phyloP scores from a whole-genome alignment of 176 grass and related monocot genomes.

The Paspalum vaginatum region DNA sequence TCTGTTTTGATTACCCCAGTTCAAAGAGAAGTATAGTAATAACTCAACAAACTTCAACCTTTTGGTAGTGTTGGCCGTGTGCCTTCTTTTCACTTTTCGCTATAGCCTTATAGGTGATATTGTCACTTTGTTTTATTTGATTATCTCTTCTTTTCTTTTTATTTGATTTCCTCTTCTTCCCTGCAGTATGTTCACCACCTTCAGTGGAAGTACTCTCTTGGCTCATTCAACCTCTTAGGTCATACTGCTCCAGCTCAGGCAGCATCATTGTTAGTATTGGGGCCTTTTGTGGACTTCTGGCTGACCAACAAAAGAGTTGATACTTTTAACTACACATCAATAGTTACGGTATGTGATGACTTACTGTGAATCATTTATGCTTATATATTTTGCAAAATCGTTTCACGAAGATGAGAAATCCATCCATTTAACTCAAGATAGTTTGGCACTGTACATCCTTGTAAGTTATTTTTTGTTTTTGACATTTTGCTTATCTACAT shows the following conservation, averaged over 20 bases:
- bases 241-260: constrained; percentile 70
- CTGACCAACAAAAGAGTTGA: constrained; percentile 58
- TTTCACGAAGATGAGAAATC: background rate
- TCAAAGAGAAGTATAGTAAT: background rate
- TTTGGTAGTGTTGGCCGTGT: background rate
- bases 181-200: constrained; percentile 69
- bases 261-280: constrained; percentile 57
- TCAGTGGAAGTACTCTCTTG: constrained; percentile 60
- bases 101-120: background rate
- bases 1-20: too few species aligned
- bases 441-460: background rate
- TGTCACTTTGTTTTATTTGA: constrained; percentile 10
- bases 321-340: constrained; percentile 56
- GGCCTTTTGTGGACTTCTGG: constrained; percentile 65
- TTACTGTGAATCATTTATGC: background rate
- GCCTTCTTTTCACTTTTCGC: background rate
- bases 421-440: background rate
- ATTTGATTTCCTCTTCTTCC: constrained; percentile 9
- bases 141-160: constrained; percentile 11
- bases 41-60: background rate
- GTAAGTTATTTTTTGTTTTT: background rate
- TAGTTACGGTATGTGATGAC: constrained; percentile 50
- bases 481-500: background rate
- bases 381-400: background rate
- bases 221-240: constrained; percentile 59